A percentile compares a stretch with the other conserved stretches of the same genome.
These are phyloP conservation scores for Schizosaccharomyces cryophilus DNA, from an alignment of 805 yeast species.

Conservation along the genomic window DNA sequence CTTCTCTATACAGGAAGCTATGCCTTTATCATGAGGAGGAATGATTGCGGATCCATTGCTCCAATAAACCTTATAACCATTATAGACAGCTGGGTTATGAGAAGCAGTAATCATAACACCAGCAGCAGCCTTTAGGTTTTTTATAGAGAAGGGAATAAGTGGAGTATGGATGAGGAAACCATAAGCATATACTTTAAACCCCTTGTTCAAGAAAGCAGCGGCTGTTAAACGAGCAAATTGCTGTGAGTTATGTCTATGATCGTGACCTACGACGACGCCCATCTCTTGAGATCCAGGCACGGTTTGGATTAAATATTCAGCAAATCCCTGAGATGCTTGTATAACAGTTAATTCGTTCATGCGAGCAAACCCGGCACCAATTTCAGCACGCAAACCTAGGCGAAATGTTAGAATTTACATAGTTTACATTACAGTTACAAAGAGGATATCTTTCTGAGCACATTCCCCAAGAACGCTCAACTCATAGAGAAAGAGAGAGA, in stretches of 20 bases:
- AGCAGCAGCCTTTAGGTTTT: conserved; percentile 32
- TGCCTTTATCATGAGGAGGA: conserved; percentile 64
- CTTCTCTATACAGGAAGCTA: conserved; percentile 35
- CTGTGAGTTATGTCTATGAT: conserved; percentile 62
- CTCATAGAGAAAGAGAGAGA: too few species aligned
- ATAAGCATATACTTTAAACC: conserved; percentile 36
- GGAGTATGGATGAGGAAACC: conserved; percentile 48
- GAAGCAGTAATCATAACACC: conserved; percentile 72
- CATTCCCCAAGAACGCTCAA: too few species aligned
- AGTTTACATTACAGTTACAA: too few species aligned
- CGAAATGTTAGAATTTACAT: neutral
- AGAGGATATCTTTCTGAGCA: too few species aligned
- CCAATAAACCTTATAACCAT: conserved; percentile 86
- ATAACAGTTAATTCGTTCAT: conserved; percentile 75
- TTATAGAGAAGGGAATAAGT: conserved; percentile 69
- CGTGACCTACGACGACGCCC: conserved; percentile 64
- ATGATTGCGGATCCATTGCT: conserved; percentile 85
- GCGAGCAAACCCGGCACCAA: conserved; percentile 77
- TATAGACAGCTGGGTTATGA: conserved; percentile 36
- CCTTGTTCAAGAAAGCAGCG: conserved; percentile 39
- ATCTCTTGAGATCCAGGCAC: conserved; percentile 10
- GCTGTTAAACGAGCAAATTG: conserved; percentile 62
- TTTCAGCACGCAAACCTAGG: conserved; percentile 42
- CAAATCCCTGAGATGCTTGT: conserved; percentile 56
- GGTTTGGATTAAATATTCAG: conserved; percentile 11